Evolutionary conservation across 2,329 filamentous ascomycete genomes (phyloP), one percentile per base, ranked within the genome.

Genomic region (Cladosporium sp.): DNA sequence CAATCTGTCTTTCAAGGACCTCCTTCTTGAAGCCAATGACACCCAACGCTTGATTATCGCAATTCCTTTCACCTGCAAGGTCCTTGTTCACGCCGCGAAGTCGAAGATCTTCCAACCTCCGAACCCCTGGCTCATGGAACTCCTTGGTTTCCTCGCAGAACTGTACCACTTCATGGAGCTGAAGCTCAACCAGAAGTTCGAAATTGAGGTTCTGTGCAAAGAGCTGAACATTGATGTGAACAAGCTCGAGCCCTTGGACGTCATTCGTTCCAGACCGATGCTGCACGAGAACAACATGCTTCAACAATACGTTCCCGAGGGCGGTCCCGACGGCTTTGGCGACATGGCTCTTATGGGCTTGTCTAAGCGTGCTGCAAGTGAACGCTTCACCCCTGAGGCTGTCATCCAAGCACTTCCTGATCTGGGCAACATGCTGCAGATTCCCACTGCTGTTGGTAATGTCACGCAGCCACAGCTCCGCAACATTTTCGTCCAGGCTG

Each of bases 41-140:
- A 94, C 90, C 2, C 92, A 97, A 73, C 86, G 94, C 51, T 82
- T 99, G 30, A 84, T 96, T 39, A 86, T 97, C 39, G 93, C 94
- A 50, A 96, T 99, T 60, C 94, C 94, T 0, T 99, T 99, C 72
- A 94, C 96, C 55, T 99, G 94, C 83, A 97, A 97, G 75, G 91
- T 97, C 5, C 79, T 99, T 20, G 84, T 88, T 20, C 92, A 97
- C 71, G 92, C 92, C 19, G 86, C 85, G 38, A 84, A 86, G 52
- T 97, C 94, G 0, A 89, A 88, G 12, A 88, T 97, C 9, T 99
- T 99, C 77, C 88, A 87, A 59, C 92, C 93, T 11, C 94, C 94
- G 1, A 99, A 99, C 67, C 94, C 94, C 1, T 99, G 94, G 94
- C 75, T 97, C 45, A 96, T 97, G 89, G 94, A 99, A 68, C 94